Conservation (phyloP, 495 filamentous ascomycete species). For the Penicillium coffeae region DNA sequence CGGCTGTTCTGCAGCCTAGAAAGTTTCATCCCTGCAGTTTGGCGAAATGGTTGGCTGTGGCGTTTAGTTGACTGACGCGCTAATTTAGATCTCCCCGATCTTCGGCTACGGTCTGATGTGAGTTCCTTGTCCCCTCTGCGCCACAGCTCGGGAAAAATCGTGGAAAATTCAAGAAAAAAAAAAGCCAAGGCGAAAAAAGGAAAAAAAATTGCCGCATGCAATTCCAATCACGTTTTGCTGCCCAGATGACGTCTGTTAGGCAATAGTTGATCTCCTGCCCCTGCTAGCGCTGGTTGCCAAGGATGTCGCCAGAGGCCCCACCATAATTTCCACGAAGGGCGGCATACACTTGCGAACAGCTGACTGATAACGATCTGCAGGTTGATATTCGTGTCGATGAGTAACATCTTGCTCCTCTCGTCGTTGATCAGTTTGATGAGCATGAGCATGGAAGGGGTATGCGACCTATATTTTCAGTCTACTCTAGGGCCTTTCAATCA, state of each 20-base stretch:
- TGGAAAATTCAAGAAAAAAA: neutral
- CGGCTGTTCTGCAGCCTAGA: constrained; percentile 33
- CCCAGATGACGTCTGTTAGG: constrained; percentile 9
- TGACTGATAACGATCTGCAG: constrained; percentile 26
- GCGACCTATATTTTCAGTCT: constrained; percentile 27
- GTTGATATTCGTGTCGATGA: constrained; percentile 78
- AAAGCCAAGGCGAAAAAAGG: neutral
- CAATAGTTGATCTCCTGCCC: constrained; percentile 7
- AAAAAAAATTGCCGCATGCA: constrained; percentile 25
- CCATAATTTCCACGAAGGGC: constrained; percentile 23
- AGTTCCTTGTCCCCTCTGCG: constrained; percentile 23
- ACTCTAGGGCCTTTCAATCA: too few relatives aligned
- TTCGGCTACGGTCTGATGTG: constrained; percentile 46
- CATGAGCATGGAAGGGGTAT: constrained; percentile 81
- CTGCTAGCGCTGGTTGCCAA: constrained; percentile 3
- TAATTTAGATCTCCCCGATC: constrained; percentile 47
- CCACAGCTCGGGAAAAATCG: constrained; percentile 14
- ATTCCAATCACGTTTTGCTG: constrained; percentile 34
- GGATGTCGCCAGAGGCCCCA: constrained; percentile 8
- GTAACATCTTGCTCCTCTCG: constrained; percentile 87
- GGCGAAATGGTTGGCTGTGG: constrained; percentile 41
- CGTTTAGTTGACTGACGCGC: constrained; percentile 37
- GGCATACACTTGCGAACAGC: neutral
- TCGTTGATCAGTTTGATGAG: constrained; percentile 88
- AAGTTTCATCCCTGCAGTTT: constrained; percentile 29